A percentile compares a stretch with the other conserved stretches of the same genome.
phyloP scores from a whole-genome alignment of 1,284 basidiomycete species.

The Cryptococcus floricola region DNA sequence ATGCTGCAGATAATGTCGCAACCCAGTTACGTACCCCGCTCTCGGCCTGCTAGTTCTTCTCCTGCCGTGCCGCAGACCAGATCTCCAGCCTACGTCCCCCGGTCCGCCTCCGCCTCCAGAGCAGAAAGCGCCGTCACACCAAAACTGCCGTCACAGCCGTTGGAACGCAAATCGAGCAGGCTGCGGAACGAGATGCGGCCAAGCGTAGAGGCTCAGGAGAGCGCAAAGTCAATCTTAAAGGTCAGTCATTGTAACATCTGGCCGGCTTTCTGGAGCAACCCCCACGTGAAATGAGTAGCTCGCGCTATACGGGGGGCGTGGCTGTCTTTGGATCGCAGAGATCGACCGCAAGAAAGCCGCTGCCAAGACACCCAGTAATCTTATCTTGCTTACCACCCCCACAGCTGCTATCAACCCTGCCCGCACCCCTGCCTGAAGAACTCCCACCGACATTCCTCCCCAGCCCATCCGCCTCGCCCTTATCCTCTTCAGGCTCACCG shows the following conservation, averaged over 20 bases:
- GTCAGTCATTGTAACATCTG: slow-evolving; percentile 17
- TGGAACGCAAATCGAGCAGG: slow-evolving; percentile 16
- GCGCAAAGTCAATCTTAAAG: slow-evolving; percentile 33
- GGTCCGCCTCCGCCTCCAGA: slow-evolving; percentile 13
- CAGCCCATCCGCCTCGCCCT: slow-evolving; percentile 15
- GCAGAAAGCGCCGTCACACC: slow-evolving; percentile 7
- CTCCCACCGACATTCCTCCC: slow-evolving; percentile 34
- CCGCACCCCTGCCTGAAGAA: slow-evolving; percentile 31
- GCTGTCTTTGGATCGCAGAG: background rate
- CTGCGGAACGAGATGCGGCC: slow-evolving; percentile 14
- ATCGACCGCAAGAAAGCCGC: background rate
- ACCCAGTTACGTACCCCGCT: background rate
- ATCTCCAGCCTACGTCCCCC: slow-evolving; percentile 20
- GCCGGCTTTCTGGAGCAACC: background rate
- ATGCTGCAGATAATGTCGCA: too few relatives aligned
- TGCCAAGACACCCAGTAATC: background rate
- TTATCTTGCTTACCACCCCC: background rate
- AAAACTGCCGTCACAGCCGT: background rate
- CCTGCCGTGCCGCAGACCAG: slow-evolving; percentile 5
- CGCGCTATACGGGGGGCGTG: too few relatives aligned
- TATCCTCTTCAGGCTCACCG: slow-evolving; percentile 19
- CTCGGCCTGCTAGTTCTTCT: background rate
- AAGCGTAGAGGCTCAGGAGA: slow-evolving; percentile 1
- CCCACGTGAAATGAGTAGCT: too few relatives aligned
- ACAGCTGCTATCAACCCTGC: slow-evolving; percentile 32